These are phyloP conservation scores for Verbena officinalis DNA, from an alignment of 257 asterid species.

Conservation along the genomic window DNA sequence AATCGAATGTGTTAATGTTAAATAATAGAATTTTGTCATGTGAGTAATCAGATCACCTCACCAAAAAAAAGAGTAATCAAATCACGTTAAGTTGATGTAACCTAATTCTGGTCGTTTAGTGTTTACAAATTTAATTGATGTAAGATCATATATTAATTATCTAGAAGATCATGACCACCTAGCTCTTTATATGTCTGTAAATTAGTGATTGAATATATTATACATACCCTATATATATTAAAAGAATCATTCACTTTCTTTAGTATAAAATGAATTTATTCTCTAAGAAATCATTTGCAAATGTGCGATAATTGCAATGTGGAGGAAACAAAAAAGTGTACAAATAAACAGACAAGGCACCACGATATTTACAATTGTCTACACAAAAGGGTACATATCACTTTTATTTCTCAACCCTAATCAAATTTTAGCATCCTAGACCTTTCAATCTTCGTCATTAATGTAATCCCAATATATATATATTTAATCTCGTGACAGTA, in stretches of 20 bases:
- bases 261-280: slow-evolving; percentile 33
- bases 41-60: too few relatives aligned
- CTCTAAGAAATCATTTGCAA: slow-evolving; percentile 35
- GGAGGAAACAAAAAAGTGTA: slow-evolving; percentile 29
- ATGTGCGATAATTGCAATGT: slow-evolving; percentile 18
- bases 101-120: too few relatives aligned
- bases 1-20: too few relatives aligned
- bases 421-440: slow-evolving; percentile 29
- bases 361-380: slow-evolving; percentile 41
- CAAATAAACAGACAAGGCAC: slow-evolving; percentile 40
- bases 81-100: too few relatives aligned
- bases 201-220: not conserved
- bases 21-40: too few relatives aligned
- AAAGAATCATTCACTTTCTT: slow-evolving; percentile 24
- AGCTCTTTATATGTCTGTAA: not conserved
- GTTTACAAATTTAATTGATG: too few relatives aligned
- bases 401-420: slow-evolving; percentile 29
- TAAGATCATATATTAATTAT: not conserved
- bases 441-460: slow-evolving; percentile 28
- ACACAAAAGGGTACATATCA: slow-evolving; percentile 46
- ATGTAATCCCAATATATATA: slow-evolving; percentile 20
- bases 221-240: not conserved
- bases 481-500: slow-evolving; percentile 23
- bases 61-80: too few relatives aligned
- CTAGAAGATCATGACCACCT: not conserved